Conservation (phyloP, 164 flowering plant species). For the Aristolochia fimbriata region DNA sequence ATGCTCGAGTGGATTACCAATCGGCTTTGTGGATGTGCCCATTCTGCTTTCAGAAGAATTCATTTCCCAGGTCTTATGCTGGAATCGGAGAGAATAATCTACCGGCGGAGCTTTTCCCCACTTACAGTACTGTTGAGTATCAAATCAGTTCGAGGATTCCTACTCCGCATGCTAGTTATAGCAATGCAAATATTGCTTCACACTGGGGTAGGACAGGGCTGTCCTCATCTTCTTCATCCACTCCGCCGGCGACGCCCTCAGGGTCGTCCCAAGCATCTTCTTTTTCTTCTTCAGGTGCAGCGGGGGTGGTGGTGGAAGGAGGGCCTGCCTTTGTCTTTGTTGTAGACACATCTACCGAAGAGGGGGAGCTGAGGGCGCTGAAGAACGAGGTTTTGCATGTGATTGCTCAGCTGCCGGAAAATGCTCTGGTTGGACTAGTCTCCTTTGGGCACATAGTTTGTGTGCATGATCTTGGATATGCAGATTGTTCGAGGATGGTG, state of each 20-base stretch:
- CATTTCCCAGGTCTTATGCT: conserved; percentile 56
- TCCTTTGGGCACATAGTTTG: conserved; percentile 71
- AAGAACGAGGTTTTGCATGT: conserved; percentile 67
- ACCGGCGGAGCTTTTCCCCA: conserved; percentile 93
- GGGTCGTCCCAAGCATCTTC: conserved; percentile 9
- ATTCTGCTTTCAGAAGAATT: conserved; percentile 51
- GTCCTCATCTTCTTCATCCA: too few species aligned
- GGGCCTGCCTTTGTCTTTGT: conserved; percentile 87
- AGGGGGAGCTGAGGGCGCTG: conserved; percentile 61
- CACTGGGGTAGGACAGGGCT: too few species aligned
- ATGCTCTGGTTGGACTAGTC: conserved; percentile 63
- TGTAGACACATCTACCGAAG: conserved; percentile 51
- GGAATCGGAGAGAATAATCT: conserved; percentile 67
- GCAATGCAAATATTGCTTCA: too few species aligned
- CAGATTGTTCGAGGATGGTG: conserved; percentile 63
- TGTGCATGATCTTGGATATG: conserved; percentile 74
- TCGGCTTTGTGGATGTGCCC: conserved; percentile 80
- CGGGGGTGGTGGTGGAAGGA: neutral
- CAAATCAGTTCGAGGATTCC: conserved; percentile 14
- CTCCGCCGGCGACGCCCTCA: conserved; percentile 4
- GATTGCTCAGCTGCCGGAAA: conserved; percentile 68
- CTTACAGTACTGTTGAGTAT: conserved; percentile 80
- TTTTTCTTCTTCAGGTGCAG: too few species aligned
- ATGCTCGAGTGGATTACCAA: conserved; percentile 77
- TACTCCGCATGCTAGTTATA: too few species aligned